Base-by-base conservation (phyloP, 345 rosid species). In the Raphanus sativus region DNA sequence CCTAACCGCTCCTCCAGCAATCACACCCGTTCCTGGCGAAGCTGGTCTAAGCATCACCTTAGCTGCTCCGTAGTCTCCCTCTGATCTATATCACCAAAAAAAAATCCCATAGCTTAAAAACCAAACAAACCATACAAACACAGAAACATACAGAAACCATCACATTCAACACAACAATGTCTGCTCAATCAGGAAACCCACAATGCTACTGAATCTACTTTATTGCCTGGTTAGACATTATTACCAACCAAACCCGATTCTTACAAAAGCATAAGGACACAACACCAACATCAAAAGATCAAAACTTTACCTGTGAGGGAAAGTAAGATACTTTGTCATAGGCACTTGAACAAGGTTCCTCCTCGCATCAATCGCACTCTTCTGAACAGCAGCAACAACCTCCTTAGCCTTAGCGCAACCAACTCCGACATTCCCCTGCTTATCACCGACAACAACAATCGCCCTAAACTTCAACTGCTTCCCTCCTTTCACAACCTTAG, bases 31-130 rank as follows among this genome's bases (percentile, higher is more conserved):
- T 74, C 98, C 98, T 16, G 97, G 97, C 32, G 92, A 84, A 58
- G 97, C 92, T 12, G 97, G 97, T 85, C 97, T 88, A 59, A 92
- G 93, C 97, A 92, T 94, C 87, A 94, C 97, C 82, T 79, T 86
- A 0, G 97, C 97, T 56, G 97, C 98, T 75, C 97, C 98, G 62
- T 74, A 89, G 62, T 89, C 89, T 8, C 95, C 97, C 1, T 90
- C 95, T 21, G 97, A 76, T 77, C 95, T 94, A 85, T 75, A 75
- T 48, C 83, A 24, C 48, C 45, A 6, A 42, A 24, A 2, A 6
- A 42, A 24, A 2, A 24, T 12, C 17, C 21, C 62, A 21, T 54
- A 64, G 64, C 50, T 73, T 74, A 21, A 55, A 78, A 29, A 48
- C 24, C 67, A 42, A 56, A 17, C 30, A 38, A 64, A 26, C 38